These are phyloP conservation scores for Lachancea dasiensis DNA, from an alignment of 805 yeast genomes.

Conservation along the genomic window DNA sequence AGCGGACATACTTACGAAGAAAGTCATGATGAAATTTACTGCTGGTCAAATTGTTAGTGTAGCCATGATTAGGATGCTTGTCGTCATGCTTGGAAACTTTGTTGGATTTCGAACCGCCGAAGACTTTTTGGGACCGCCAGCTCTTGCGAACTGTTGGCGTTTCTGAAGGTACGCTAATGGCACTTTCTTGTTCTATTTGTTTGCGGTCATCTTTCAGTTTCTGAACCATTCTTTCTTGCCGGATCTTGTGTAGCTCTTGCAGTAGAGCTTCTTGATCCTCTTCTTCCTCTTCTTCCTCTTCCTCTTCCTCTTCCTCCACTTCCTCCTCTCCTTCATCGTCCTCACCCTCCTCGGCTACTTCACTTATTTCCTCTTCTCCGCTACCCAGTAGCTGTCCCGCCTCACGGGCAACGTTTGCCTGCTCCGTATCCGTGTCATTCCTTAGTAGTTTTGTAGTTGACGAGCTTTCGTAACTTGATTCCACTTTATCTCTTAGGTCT, in stretches of 20 bases:
- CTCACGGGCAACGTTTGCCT: not conserved
- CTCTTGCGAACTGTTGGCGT: conserved; percentile 13
- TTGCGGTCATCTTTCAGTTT: conserved; percentile 26
- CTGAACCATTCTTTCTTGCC: conserved; percentile 31
- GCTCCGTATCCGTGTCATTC: not conserved
- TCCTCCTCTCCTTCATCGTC: conserved; percentile 35
- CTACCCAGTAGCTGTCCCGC: not conserved
- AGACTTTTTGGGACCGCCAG: conserved; percentile 24
- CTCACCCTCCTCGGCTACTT: conserved; percentile 15
- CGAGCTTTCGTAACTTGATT: not conserved
- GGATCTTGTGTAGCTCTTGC: conserved; percentile 36
- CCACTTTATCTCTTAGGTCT: conserved; percentile 11
- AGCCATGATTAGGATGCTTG: conserved; percentile 10
- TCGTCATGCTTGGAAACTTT: conserved; percentile 10
- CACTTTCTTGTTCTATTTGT: conserved; percentile 19
- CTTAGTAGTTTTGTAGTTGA: not conserved
- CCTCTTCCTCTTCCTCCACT: conserved; percentile 33
- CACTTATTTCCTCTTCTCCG: not conserved
- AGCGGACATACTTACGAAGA: conserved; percentile 36
- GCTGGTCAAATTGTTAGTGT: conserved; percentile 34
- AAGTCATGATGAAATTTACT: conserved; percentile 40
- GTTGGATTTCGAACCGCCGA: conserved; percentile 22
- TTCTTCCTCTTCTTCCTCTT: conserved; percentile 26
- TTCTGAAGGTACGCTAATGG: conserved; percentile 7
- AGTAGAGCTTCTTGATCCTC: conserved; percentile 40